Percentiles rank a stretch among this genome's conserved stretches.
phyloP scores from a whole-genome alignment of 371 early-diverging fungal genomes.

The Mortierella polycephala region DNA sequence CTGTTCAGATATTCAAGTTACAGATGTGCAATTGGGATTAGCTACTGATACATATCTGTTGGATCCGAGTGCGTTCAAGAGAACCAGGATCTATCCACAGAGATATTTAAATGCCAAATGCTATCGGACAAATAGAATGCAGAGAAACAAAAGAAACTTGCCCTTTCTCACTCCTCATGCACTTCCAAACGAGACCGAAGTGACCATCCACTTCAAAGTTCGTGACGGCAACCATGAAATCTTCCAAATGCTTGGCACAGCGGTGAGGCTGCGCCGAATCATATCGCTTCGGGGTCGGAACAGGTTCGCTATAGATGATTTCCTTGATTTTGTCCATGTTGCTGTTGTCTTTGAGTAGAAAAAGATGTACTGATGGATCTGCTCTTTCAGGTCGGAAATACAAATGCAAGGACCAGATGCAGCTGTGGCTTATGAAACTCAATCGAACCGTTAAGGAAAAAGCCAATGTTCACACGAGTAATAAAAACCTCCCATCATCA shows the following conservation, averaged over 20 bases:
- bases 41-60: too few relatives aligned
- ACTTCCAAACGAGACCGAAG: constrained; percentile 37
- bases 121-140: too few relatives aligned
- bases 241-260: constrained; percentile 53
- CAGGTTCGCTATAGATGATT: constrained; percentile 20
- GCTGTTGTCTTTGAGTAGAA: neutral
- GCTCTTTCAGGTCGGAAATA: neutral
- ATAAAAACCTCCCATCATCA: too few relatives aligned
- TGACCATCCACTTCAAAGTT: constrained; percentile 51
- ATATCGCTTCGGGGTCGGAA: constrained; percentile 2
- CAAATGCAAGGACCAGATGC: constrained; percentile 3
- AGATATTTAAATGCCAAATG: too few relatives aligned
- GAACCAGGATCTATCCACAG: too few relatives aligned
- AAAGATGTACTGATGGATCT: neutral
- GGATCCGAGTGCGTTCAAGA: too few relatives aligned
- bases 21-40: too few relatives aligned
- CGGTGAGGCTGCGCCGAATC: constrained; percentile 32
- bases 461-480: neutral
- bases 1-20: too few relatives aligned
- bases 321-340: constrained; percentile 44
- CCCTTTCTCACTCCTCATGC: constrained; percentile 51
- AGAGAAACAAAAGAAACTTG: neutral
- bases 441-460: neutral
- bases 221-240: constrained; percentile 39
- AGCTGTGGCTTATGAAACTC: too few relatives aligned